A percentile compares a stretch with the other conserved stretches of the same genome.
Conservation (phyloP, 192 early-diverging fungal genomes). For the Coemansia sp. region DNA sequence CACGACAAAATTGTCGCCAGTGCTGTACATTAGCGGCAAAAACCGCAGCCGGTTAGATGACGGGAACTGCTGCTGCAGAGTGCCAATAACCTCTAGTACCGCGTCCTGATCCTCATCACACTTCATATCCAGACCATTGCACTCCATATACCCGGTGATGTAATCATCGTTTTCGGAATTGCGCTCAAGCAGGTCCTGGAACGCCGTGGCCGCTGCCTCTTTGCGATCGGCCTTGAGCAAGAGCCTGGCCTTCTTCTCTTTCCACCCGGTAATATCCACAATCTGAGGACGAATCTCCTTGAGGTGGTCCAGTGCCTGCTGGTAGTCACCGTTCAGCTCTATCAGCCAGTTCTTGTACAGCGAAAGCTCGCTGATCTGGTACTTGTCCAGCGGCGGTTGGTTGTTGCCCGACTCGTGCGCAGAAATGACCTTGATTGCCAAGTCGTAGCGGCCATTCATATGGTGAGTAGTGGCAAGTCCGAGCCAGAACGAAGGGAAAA, state of each 20-base stretch:
- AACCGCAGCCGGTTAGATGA: conserved; percentile 78
- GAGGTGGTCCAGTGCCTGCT: conserved; percentile 76
- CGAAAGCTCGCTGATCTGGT: conserved; percentile 78
- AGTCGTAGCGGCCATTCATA: conserved; percentile 70
- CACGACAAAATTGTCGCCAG: conserved; percentile 64
- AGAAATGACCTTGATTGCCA: conserved; percentile 69
- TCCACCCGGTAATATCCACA: conserved; percentile 70
- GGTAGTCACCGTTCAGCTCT: conserved; percentile 77
- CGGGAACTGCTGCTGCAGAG: conserved; percentile 70
- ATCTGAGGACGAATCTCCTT: conserved; percentile 71
- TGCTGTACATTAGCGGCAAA: conserved; percentile 72
- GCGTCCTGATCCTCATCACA: conserved; percentile 31
- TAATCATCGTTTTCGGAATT: conserved; percentile 83
- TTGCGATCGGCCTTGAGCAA: conserved; percentile 65
- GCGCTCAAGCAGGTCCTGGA: conserved; percentile 69
- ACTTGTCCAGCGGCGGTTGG: conserved; percentile 41
- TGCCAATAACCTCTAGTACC: conserved; percentile 46
- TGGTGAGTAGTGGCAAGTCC: conserved; percentile 85
- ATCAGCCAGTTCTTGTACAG: conserved; percentile 86
- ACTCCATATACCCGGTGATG: conserved; percentile 65
- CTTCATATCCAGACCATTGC: conserved; percentile 38
- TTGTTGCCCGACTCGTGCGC: conserved; percentile 58
- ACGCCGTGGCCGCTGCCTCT: conserved; percentile 73
- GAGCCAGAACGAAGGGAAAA: conserved; percentile 73
- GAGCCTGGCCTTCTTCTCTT: conserved; percentile 72